Evolutionary conservation across 163 green algal genomes (phyloP), one percentile per base, ranked within the genome.

Genomic region (Scenedesmus sp.): DNA sequence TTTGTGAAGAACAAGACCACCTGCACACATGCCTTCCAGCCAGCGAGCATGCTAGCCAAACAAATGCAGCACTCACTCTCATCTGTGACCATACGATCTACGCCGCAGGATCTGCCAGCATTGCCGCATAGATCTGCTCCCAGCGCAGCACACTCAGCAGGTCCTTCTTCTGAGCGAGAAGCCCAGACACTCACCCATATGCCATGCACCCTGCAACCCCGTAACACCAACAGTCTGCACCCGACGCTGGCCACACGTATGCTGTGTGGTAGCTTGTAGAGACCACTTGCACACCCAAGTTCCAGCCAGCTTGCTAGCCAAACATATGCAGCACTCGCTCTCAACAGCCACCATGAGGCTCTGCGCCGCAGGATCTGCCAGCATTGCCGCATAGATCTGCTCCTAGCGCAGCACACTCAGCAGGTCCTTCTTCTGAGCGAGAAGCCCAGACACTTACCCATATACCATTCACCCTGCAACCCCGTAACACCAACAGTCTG

Each of bases 391-490:
- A 84, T 59, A 60, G 10, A 84, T 84, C 62, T 84, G 86, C 70
- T 76, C 59, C 54, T 1, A 23, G 57, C 59, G 26, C 77, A 87
- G 54, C 76, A 88, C 88, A 52, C 70, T 82, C 16, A 82, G 59
- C 59, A 91, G 23, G 76, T 70, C 77, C 57, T 87, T 91, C 55
- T 87, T 87, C 34, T 52, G 57, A 2, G 76, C 59, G 77, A 57
- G 46, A 10, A 12, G 82, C 54, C 87, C 89, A 74, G 60, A 89
- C 66, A 92, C 10, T 10, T 64, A 64, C 59, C 8, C 10, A 15
- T 10, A 64, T 10, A 64, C 59, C 59, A 9, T 10, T 0, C 7
- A 64, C 59, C 62, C 62, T 70, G 62, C 62, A 70, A 70, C 62
- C 62, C 10, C 59, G 59, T 10, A 64, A 64, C 9, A 12, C 62